Evolutionary conservation across 2,329 filamentous ascomycete genomes (phyloP), one percentile per base, ranked within the genome.

Genomic region (Sporothrix brasiliensis): DNA sequence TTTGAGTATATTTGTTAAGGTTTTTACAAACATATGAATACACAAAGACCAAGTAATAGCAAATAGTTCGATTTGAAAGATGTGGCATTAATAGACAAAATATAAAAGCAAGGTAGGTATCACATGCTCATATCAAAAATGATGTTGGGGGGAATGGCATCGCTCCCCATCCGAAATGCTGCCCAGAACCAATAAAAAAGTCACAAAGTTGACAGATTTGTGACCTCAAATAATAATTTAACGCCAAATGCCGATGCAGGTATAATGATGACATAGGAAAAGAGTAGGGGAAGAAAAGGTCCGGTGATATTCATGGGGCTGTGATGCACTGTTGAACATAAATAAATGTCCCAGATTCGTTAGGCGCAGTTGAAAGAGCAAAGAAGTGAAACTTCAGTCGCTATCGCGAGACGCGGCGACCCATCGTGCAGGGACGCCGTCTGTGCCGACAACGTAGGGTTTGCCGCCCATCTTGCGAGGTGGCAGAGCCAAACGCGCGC

Each of bases 401-500:
- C 24, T 30, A n/a, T 47, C 63, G 44, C 54, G 49, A 10, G 66
- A 68, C 5, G 41, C 69, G 49, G 58, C 73, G 39, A 67, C 73
- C 88, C 88, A 90, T 75, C 88, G 81, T 24, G 82, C 80, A 24
- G 88, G 88, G 47, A 90, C 83, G 39, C 88, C 88, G 72, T 88
- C 84, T 49, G 83, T 74, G 50, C 85, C 82, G 72, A 89, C 82
- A 72, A 85, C 84, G 78, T 89, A 89, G 13, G 83, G 81, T 75
- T 82, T 86, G 50, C 79, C 79, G 70, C 80, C 80, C 50, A 83
- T 79, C 77, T 87, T 87, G 73, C 89, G 83, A n/a, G 89, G 87
- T 11, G 89, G 88, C n/a, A 91, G 81, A 9, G 88, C 85, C 84
- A 88, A 89, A 61, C 87, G 85, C n/a, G 89, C 89, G 65, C 88